Evolutionary conservation across 139 green algal species (phyloP).

Genomic region (Chlorella sp.): DNA sequence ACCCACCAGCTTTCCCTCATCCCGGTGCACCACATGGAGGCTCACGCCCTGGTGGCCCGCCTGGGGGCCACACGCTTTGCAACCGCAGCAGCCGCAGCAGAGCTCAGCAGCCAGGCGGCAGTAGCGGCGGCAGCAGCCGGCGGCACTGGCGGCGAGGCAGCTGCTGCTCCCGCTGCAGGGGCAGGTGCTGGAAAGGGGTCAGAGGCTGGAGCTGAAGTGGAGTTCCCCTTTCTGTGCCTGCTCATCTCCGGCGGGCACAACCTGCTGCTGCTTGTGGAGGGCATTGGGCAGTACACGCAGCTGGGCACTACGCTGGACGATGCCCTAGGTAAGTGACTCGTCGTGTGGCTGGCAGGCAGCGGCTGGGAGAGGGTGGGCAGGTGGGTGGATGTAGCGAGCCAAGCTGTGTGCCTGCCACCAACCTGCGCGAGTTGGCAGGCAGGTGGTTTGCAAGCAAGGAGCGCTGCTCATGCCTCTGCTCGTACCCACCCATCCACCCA

Average conservation of each 20-base stretch:
- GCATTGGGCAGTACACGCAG: slow-evolving; percentile 90
- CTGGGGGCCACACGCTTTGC: slow-evolving; percentile 39
- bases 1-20: slow-evolving; percentile 79
- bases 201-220: slow-evolving; percentile 41
- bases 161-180: background rate
- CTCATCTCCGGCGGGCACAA: slow-evolving; percentile 96
- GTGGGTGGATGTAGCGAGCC: background rate
- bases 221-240: slow-evolving; percentile 95
- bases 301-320: slow-evolving; percentile 95
- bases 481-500: no score
- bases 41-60: slow-evolving; percentile 92
- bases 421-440: background rate
- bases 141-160: background rate
- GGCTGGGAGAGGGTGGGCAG: no score
- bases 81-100: background rate
- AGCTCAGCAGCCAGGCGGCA: background rate
- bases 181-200: background rate
- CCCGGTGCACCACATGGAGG: slow-evolving; percentile 98
- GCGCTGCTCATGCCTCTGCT: background rate
- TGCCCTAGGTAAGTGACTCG: slow-evolving; percentile 73
- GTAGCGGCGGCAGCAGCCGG: slow-evolving; percentile 10
- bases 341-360: background rate
- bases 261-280: slow-evolving; percentile 89
- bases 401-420: background rate
- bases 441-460: no score